phyloP scores from a whole-genome alignment of 176 grass and related monocot genomes.

The Bromus sterilis region DNA sequence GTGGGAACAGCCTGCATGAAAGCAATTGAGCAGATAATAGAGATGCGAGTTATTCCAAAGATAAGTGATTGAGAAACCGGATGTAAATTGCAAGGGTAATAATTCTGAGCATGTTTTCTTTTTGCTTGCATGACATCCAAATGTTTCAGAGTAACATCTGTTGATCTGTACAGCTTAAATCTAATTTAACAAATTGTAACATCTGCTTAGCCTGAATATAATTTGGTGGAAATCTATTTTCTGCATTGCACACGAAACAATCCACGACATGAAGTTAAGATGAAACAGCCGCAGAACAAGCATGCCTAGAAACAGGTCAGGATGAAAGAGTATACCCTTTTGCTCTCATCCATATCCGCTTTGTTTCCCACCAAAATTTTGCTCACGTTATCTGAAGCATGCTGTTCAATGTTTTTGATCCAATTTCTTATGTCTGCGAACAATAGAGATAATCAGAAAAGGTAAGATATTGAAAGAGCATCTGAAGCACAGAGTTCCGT shows the following conservation, averaged over 20 bases:
- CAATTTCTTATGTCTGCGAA: slow-evolving; percentile 72
- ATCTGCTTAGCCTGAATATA: not conserved
- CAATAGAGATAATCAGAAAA: not conserved
- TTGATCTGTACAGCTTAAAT: not conserved
- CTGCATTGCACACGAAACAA: not conserved
- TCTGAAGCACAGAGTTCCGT: not conserved
- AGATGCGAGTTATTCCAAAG: not conserved
- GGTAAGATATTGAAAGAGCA: not conserved
- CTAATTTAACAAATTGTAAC: not conserved
- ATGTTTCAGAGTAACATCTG: not conserved
- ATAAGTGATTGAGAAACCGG: not conserved
- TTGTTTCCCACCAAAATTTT: slow-evolving; percentile 71
- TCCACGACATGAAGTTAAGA: not conserved
- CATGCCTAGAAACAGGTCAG: not conserved
- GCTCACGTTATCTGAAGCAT: slow-evolving; percentile 51
- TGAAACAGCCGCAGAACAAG: not conserved
- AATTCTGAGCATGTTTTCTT: not conserved
- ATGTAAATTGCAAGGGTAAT: not conserved
- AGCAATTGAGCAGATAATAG: not conserved
- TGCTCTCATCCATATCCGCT: slow-evolving; percentile 67
- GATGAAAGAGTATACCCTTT: slow-evolving; percentile 32
- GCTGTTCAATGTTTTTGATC: slow-evolving; percentile 75
- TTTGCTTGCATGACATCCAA: not conserved
- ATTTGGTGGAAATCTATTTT: not conserved
- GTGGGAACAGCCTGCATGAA: slow-evolving; percentile 54